Base-by-base conservation (phyloP, 2,329 filamentous ascomycete species). In the Alternaria angustiovoidea region DNA sequence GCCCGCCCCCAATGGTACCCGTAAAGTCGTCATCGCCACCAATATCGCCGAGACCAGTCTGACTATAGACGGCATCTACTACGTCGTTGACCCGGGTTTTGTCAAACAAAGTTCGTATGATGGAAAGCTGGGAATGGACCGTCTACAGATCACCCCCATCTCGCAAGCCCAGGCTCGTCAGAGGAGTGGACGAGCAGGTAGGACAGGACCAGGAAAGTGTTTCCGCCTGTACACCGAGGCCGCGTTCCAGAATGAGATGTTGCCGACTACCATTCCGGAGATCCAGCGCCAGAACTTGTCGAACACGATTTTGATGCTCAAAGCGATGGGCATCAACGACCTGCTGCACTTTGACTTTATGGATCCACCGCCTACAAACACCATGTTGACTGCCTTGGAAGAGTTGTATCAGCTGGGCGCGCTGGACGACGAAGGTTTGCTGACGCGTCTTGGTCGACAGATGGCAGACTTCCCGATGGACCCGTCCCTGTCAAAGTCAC, bases 381-480 rank as follows among this genome's bases (percentile, higher is more conserved):
- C 95, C 12, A 97, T 98, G 93, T 86, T 99, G 65, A 96, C 93
- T 51, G 95, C 95, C 0, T 83, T 99, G 4, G 96, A 99, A 80
- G 95, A 98, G 75, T 84, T 99, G 0, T 99, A 99, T 74, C 93
- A 93, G 0, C 83, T 99, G 11, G 93, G 91, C 4, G 94, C 94
- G 0, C 84, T 99, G 0, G 95, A 99, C 66, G 94, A 99, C 71
- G 95, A 99, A 84, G 95, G 95, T 14, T 85, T 99, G 0, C 83
- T 99, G 2, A 99, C 95, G 0, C 89, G 95, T 7, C 85, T 97
- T 1, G 95, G 95, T 7, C 88, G 95, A 46, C 96, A 97, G 78
- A 98, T 99, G 94, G 94, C 95, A 11, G 94, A 99, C 74, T 98
- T 98, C 78, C 95, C 95, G 0, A 98, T 98, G 93, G 94, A 98